phyloP scores from a whole-genome alignment of 2,329 filamentous ascomycete genomes.

The Parastagonospora avenae region DNA sequence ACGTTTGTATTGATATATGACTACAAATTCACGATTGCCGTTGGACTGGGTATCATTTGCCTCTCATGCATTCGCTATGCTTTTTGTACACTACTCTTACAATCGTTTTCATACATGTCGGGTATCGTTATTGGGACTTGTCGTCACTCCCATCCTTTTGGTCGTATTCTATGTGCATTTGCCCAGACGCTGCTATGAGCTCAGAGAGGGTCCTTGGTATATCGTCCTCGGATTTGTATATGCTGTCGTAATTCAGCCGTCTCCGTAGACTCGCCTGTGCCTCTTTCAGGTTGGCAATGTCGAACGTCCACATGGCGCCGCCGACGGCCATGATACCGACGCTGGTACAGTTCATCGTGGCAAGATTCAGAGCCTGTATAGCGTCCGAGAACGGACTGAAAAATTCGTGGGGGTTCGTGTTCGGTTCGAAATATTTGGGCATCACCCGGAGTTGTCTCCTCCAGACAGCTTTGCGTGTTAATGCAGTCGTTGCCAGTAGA shows the following conservation, averaged over 20 bases:
- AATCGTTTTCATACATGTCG: constrained; percentile 18
- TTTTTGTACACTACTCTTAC: constrained; percentile 31
- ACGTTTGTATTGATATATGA: no score
- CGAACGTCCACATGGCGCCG: constrained; percentile 75
- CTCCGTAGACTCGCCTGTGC: constrained; percentile 63
- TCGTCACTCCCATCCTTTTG: constrained; percentile 11
- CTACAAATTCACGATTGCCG: no score
- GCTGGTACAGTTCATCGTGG: constrained; percentile 82
- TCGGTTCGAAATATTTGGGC: constrained; percentile 75
- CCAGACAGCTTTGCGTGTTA: constrained; percentile 67
- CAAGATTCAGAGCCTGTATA: constrained; percentile 80
- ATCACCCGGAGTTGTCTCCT: constrained; percentile 65
- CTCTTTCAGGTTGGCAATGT: constrained; percentile 64
- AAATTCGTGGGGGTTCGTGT: constrained; percentile 52
- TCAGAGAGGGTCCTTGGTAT: constrained; percentile 31
- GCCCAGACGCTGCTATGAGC: constrained; percentile 48
- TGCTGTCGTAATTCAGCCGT: constrained; percentile 60
- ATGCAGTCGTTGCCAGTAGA: constrained; percentile 70
- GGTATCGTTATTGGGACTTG: constrained; percentile 18
- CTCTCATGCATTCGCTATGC: neutral
- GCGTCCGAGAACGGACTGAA: constrained; percentile 75
- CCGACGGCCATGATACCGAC: constrained; percentile 77
- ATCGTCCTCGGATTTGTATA: constrained; percentile 53
- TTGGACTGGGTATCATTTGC: no score
- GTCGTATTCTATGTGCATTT: constrained; percentile 46